Conservation (phyloP, 306 rosid genomes). For the Cicer chorassanicum region DNA sequence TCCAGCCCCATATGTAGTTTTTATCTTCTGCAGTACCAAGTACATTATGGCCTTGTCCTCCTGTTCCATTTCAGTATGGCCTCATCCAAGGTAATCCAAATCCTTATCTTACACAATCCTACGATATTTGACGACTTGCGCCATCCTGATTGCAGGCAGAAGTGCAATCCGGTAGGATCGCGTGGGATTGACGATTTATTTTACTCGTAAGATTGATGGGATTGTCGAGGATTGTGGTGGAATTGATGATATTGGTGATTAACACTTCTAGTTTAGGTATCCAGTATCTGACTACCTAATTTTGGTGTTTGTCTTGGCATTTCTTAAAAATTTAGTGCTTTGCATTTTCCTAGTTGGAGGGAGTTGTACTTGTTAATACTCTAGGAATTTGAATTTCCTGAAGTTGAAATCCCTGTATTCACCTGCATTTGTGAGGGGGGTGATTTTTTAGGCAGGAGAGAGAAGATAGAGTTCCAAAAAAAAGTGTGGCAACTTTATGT, state of each 20-base stretch:
- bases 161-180: background rate
- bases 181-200: background rate
- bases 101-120: background rate
- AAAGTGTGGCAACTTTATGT: too few relatives aligned
- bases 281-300: background rate
- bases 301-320: background rate
- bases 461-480: too few relatives aligned
- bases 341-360: background rate
- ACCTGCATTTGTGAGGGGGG: too few relatives aligned
- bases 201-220: background rate
- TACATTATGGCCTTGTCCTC: background rate
- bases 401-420: too few relatives aligned
- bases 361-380: background rate
- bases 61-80: background rate
- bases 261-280: background rate
- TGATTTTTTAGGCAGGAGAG: too few relatives aligned
- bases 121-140: background rate
- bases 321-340: background rate
- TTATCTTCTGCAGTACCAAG: slow-evolving; percentile 2
- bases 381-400: background rate
- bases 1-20: background rate
- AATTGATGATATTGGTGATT: background rate
- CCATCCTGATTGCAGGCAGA: background rate
- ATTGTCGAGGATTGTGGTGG: background rate
- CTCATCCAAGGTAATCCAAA: background rate